phyloP scores from a whole-genome alignment of 345 rosid genomes.

The Moricandia arvensis region DNA sequence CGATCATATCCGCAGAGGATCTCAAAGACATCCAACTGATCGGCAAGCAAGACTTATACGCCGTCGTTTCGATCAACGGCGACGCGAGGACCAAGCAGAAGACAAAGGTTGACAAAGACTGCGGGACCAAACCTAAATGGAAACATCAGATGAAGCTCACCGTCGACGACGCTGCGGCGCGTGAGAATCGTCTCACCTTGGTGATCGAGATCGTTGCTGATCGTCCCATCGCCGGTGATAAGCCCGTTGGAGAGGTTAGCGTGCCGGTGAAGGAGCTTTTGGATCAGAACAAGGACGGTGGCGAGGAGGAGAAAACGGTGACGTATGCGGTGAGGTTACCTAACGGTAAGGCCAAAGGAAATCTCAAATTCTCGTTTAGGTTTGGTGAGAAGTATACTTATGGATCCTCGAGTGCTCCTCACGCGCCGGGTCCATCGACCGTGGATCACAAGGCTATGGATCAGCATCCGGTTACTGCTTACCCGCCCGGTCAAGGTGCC shows the following conservation, averaged over 20 bases:
- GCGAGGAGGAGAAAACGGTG: constrained; percentile 33
- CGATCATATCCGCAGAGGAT: constrained; percentile 48
- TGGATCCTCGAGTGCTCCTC: constrained; percentile 26
- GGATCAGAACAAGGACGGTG: constrained; percentile 25
- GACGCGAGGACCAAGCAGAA: constrained; percentile 46
- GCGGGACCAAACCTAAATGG: constrained; percentile 59
- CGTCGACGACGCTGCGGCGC: constrained; percentile 48
- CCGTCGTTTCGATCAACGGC: constrained; percentile 48
- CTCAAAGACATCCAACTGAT: constrained; percentile 54
- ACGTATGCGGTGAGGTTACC: constrained; percentile 36
- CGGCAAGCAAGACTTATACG: constrained; percentile 65
- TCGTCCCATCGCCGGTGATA: constrained; percentile 50
- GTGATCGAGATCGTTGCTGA: constrained; percentile 47
- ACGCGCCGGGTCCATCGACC: not conserved
- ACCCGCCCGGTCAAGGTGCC: constrained; percentile 37
- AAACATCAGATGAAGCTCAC: constrained; percentile 50
- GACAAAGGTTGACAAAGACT: constrained; percentile 52
- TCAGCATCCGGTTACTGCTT: constrained; percentile 34
- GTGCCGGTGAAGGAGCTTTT: constrained; percentile 58
- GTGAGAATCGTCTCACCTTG: constrained; percentile 42
- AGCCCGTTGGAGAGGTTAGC: constrained; percentile 47
- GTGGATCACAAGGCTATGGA: constrained; percentile 21
- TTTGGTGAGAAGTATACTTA: constrained; percentile 33
- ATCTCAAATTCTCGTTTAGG: constrained; percentile 33
- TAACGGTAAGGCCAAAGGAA: constrained; percentile 36